Evolutionary conservation across 176 grass and related monocot genomes (phyloP), one percentile per base, ranked within the genome.

Genomic region (Bolboschoenus planiculmis): DNA sequence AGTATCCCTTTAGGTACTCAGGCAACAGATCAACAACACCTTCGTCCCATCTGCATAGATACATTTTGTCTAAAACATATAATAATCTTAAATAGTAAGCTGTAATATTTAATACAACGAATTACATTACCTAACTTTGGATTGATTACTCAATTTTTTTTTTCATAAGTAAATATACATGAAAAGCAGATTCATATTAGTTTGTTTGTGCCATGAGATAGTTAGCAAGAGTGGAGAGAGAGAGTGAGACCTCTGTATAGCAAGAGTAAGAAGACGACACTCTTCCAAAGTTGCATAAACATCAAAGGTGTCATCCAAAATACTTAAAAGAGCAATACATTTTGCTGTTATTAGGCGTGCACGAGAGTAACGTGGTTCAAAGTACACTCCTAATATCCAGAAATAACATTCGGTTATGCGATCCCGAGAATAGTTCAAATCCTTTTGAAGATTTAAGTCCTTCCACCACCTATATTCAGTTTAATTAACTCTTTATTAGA

Each of bases 231-330:
- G 0, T 29, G 37, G 31, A 5, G 36, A 0, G 59, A 31, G 23
- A 23, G 50, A 64, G 36, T 7, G 10, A 15, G 24, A 92, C 90
- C 87, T 89, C 61, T 89, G 55, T 43, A 89, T 87, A 18, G 87
- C 87, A 16, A 67, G 50, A 26, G 82, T 82, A 9, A 93, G 64
- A 13, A 71, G 24, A 29, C 46, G 37, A 20, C 86, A 78, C 27
- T 93, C 90, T 61, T 89, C 83, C 33, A 83, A 85, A 39, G 85
- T 92, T 5, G 66, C 88, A 78, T 71, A 72, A 5, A 53, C 46
- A 74, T 92, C 88, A 2, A 80, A 92, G 56, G 85, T 88, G 62
- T 92, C 91, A 86, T 92, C 91, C 58, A 90, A 20, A 34, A 90
- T 0, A 27, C 55, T 68, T 0, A 33, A 0, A 5, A 92, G 33